Evolutionary conservation across 805 yeast species (phyloP).

Genomic region (Pichia phayaonensis): DNA sequence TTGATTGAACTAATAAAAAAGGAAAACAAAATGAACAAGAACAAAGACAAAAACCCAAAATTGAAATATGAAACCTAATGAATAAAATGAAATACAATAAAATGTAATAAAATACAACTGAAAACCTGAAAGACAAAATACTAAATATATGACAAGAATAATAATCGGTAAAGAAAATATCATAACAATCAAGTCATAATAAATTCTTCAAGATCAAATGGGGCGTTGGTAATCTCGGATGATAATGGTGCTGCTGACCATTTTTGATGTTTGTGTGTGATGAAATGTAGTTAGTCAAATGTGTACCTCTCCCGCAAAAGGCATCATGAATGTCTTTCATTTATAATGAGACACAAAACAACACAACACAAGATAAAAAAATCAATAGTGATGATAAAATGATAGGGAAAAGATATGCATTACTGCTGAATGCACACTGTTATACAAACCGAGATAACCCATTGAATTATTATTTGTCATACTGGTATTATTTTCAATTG

Average conservation of each 20-base stretch:
- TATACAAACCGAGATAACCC: conserved; percentile 29
- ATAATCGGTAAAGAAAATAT: neutral
- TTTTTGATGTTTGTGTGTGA: neutral
- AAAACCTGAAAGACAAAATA: neutral
- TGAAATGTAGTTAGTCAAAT: neutral
- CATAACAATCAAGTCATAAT: conserved; percentile 8
- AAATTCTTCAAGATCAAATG: conserved; percentile 29
- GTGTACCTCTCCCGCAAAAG: conserved; percentile 1
- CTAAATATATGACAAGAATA: neutral
- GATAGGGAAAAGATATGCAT: conserved; percentile 16
- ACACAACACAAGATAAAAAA: neutral
- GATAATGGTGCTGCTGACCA: conserved; percentile 36
- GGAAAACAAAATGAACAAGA: neutral
- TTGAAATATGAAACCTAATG: neutral
- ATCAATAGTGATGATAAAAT: neutral
- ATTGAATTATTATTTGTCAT: conserved; percentile 7
- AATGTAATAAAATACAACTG: neutral
- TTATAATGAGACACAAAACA: conserved; percentile 4
- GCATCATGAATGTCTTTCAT: neutral
- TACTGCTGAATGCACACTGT: conserved; percentile 36
- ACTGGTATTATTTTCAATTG: neutral
- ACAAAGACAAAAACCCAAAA: neutral
- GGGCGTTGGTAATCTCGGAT: conserved; percentile 21
- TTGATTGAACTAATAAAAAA: neutral
- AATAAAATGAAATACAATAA: neutral